A percentile compares a stretch with the other conserved stretches of the same genome.
Conservation (phyloP, 2,329 filamentous ascomycete genomes). For the Huntiella moniliformis region DNA sequence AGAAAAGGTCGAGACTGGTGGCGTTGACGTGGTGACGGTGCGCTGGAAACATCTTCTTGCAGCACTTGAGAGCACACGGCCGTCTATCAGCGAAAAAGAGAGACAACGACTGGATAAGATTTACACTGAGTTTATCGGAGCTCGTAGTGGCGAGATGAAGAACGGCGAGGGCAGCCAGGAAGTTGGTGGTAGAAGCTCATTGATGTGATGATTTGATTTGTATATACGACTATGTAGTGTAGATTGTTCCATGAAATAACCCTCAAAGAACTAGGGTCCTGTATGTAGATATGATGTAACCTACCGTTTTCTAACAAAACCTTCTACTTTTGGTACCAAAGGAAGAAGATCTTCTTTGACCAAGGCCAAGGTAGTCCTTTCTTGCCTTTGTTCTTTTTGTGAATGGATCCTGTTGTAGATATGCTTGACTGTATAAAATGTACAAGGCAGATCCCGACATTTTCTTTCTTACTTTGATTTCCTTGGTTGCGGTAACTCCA, state of each 20-base stretch:
- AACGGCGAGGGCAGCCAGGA: conserved; percentile 83
- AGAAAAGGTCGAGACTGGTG: not conserved
- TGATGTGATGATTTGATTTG: conserved; percentile 49
- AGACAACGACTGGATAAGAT: conserved; percentile 55
- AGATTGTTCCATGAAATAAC: not conserved
- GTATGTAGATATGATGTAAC: not conserved
- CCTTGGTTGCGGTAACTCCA: not conserved
- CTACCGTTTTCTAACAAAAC: not conserved
- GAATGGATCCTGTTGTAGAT: too few species aligned
- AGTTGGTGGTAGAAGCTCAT: conserved; percentile 75
- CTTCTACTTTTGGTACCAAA: not conserved
- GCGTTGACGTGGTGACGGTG: conserved; percentile 50
- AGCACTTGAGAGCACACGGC: conserved; percentile 56
- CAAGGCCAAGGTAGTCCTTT: not conserved
- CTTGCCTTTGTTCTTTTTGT: not conserved
- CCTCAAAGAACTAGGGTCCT: not conserved
- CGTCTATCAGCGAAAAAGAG: conserved; percentile 69
- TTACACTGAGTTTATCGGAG: conserved; percentile 83
- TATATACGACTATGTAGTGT: not conserved
- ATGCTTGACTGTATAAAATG: too few species aligned
- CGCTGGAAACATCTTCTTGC: conserved; percentile 66
- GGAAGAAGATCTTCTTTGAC: not conserved
- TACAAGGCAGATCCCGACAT: too few species aligned
- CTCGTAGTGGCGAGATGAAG: conserved; percentile 85
- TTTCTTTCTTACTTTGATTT: too few species aligned